Conservation (phyloP, 164 flowering plant species). For the Kingdonia uniflora region DNA sequence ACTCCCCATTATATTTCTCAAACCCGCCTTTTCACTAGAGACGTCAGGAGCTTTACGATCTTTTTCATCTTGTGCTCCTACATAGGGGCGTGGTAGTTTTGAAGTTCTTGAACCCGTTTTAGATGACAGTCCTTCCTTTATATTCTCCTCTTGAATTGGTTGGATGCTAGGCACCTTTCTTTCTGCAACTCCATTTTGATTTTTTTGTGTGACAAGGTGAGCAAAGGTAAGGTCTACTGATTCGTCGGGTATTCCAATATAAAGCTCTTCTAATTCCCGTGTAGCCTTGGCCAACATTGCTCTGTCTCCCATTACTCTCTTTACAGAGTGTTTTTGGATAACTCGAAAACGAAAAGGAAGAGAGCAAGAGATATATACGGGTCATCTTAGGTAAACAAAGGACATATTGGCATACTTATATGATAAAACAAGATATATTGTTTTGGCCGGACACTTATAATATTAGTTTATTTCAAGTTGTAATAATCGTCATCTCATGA, state of each 20-base stretch:
- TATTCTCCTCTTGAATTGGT: conserved; percentile 11
- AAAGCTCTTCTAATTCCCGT: conserved; percentile 56
- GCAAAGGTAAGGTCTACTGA: conserved; percentile 62
- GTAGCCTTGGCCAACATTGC: conserved; percentile 29
- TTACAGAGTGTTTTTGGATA: too few relatives aligned
- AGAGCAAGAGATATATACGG: too few relatives aligned
- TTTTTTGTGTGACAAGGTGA: conserved; percentile 33
- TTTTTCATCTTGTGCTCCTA: neutral
- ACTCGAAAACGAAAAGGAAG: too few relatives aligned
- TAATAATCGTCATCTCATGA: too few relatives aligned
- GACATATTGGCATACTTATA: too few relatives aligned
- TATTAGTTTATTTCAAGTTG: too few relatives aligned
- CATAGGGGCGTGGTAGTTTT: neutral
- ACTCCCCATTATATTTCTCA: conserved; percentile 16
- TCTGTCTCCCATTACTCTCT: conserved; percentile 13
- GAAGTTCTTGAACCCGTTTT: conserved; percentile 26
- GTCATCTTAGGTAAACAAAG: too few relatives aligned
- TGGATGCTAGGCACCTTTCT: conserved; percentile 10
- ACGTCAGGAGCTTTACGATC: neutral
- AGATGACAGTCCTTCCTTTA: conserved; percentile 11
- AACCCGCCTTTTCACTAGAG: conserved; percentile 2
- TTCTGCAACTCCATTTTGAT: conserved; percentile 6
- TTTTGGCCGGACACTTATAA: too few relatives aligned
- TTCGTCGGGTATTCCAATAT: conserved; percentile 61
- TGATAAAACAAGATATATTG: too few relatives aligned